Evolutionary conservation across 352 stramenopile genomes (phyloP).

Genomic region (Thraustochytrium sp.): DNA sequence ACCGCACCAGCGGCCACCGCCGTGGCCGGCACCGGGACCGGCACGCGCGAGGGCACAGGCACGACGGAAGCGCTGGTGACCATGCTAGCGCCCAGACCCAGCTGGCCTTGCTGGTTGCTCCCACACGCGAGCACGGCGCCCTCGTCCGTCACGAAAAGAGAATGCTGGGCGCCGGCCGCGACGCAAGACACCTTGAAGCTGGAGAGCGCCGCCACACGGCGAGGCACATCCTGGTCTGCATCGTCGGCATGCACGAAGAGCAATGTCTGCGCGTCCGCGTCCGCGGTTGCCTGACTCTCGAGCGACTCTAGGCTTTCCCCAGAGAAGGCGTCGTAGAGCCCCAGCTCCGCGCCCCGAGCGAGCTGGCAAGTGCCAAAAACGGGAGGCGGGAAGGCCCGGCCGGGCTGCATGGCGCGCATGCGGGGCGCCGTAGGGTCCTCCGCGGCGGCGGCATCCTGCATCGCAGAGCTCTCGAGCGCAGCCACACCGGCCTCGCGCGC

Average conservation of each 20-base stretch:
- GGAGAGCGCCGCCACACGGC: background rate
- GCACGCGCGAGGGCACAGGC: background rate
- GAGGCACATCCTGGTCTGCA: background rate
- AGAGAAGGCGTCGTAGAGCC: background rate
- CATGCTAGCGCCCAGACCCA: background rate
- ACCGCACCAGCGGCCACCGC: background rate
- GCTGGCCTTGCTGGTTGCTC: background rate
- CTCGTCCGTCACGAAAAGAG: constrained; percentile 56
- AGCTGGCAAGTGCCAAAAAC: background rate
- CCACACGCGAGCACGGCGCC: constrained; percentile 58
- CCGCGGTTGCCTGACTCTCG: background rate
- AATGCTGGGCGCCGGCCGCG: constrained; percentile 63
- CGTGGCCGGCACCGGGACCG: background rate
- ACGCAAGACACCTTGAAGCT: constrained; percentile 52
- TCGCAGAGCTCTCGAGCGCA: background rate
- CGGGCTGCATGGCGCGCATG: background rate
- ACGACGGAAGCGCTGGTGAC: background rate
- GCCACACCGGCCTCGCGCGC: background rate
- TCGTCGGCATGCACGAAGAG: background rate
- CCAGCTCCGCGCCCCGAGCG: background rate
- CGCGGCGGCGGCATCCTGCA: background rate
- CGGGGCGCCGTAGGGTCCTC: background rate
- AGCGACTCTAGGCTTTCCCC: background rate
- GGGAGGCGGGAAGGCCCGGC: background rate
- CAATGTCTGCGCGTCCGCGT: background rate